A percentile compares a stretch with the other conserved stretches of the same genome.
Evolutionary conservation across 257 asterid species (phyloP).

Genomic region (Asclepias syriaca): DNA sequence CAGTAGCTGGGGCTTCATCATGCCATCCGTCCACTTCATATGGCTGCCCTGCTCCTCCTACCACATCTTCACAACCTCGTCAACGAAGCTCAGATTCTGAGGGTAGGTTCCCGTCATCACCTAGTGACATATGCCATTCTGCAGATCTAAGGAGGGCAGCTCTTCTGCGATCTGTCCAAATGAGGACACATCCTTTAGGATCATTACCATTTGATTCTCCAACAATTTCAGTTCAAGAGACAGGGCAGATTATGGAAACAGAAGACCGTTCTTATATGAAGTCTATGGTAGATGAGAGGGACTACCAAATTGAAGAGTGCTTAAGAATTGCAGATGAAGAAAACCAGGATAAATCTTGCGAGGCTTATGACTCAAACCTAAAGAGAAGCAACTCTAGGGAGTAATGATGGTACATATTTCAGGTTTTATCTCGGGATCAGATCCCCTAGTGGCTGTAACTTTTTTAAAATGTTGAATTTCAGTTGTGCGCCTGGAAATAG

Average conservation of each 20-base stretch:
- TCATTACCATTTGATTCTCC: conserved; percentile 42
- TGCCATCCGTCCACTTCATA: conserved; percentile 45
- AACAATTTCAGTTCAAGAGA: conserved; percentile 47
- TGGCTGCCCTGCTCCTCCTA: conserved; percentile 29
- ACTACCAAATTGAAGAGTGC: conserved; percentile 47
- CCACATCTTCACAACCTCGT: conserved; percentile 54
- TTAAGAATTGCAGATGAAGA: conserved; percentile 31
- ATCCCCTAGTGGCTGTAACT: neutral
- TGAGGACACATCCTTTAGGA: conserved; percentile 73
- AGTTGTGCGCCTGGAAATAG: neutral
- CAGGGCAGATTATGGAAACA: conserved; percentile 43
- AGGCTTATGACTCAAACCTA: conserved; percentile 26
- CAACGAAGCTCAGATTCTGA: conserved; percentile 87
- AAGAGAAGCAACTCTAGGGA: conserved; percentile 30
- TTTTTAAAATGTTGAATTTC: neutral
- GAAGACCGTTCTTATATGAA: conserved; percentile 62
- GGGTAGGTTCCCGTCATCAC: conserved; percentile 93
- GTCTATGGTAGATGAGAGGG: conserved; percentile 46
- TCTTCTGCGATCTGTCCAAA: conserved; percentile 82
- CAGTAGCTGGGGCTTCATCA: conserved; percentile 36
- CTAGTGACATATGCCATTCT: conserved; percentile 97
- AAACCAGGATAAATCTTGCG: conserved; percentile 39
- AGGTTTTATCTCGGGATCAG: neutral
- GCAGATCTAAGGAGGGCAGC: conserved; percentile 91
- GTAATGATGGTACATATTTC: neutral